A percentile compares a stretch with the other conserved stretches of the same genome.
phyloP scores from a whole-genome alignment of 345 rosid genomes.

The Citrus sp. region DNA sequence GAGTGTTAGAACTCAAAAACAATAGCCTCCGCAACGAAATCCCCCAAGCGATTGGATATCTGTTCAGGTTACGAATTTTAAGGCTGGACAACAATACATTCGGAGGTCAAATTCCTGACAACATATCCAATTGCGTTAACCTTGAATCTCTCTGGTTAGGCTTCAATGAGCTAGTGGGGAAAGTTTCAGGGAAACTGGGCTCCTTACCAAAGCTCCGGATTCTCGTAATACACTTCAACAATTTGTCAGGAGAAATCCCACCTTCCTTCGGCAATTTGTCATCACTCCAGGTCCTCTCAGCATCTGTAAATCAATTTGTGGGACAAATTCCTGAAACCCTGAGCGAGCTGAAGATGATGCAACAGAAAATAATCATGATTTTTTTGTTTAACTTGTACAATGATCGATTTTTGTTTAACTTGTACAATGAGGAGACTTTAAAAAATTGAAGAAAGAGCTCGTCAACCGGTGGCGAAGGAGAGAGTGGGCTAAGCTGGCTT shows the following conservation, averaged over 20 bases:
- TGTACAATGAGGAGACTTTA: no score
- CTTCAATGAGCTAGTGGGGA: conserved; percentile 6
- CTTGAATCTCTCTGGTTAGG: background rate
- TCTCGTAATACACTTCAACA: background rate
- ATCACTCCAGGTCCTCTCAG: background rate
- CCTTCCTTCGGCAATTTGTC: conserved; percentile 20
- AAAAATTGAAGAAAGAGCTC: no score
- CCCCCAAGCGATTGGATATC: conserved; percentile 8
- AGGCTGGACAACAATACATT: background rate
- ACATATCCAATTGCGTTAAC: conserved; percentile 4
- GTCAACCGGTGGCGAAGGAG: no score
- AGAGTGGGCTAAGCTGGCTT: no score
- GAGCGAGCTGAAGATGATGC: background rate
- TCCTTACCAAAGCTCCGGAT: background rate
- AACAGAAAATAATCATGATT: no score
- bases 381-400: no score
- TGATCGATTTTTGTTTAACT: no score
- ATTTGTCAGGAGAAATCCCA: conserved; percentile 12
- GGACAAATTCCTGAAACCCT: conserved; percentile 1
- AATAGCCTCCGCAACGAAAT: conserved; percentile 2
- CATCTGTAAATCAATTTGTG: background rate
- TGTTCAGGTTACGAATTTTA: background rate
- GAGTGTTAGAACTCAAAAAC: conserved; percentile 5
- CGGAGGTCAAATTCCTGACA: conserved; percentile 12
- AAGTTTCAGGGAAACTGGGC: conserved; percentile 9